phyloP scores from a whole-genome alignment of 2,329 filamentous ascomycete genomes.

The Sporothrix euskadiensis region DNA sequence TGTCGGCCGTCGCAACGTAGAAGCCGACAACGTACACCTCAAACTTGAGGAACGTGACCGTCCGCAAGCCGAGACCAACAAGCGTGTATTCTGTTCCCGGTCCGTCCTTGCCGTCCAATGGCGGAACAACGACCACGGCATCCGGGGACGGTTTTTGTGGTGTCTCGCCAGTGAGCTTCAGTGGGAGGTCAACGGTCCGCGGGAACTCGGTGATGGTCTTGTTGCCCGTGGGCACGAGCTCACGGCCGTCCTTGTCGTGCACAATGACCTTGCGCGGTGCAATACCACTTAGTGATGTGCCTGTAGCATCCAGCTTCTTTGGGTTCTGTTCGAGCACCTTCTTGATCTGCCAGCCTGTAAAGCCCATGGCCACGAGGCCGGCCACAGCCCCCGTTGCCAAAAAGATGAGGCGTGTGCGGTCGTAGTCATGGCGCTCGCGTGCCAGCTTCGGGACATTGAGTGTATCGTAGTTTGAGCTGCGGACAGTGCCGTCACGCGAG shows the following conservation, averaged over 20 bases:
- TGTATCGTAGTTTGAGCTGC: constrained; percentile 46
- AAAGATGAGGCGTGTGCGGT: constrained; percentile 54
- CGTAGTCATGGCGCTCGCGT: constrained; percentile 50
- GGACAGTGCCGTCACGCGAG: constrained; percentile 31
- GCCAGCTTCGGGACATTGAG: constrained; percentile 54
- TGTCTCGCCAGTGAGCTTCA: constrained; percentile 36
- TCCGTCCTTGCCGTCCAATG: neutral
- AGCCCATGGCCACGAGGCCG: constrained; percentile 52
- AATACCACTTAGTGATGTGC: constrained; percentile 48
- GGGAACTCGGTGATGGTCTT: constrained; percentile 79
- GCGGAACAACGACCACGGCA: neutral
- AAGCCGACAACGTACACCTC: constrained; percentile 94
- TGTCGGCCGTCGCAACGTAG: constrained; percentile 82
- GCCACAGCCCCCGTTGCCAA: constrained; percentile 53
- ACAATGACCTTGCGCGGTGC: constrained; percentile 60
- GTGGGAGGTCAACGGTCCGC: constrained; percentile 64
- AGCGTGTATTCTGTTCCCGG: constrained; percentile 72
- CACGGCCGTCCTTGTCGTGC: constrained; percentile 67
- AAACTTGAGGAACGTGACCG: constrained; percentile 84
- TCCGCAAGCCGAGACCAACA: constrained; percentile 82
- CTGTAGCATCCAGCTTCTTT: constrained; percentile 46
- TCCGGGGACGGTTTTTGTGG: neutral
- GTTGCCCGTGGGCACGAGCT: constrained; percentile 80
- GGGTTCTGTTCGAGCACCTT: constrained; percentile 39
- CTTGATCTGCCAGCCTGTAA: constrained; percentile 56